phyloP scores from a whole-genome alignment of 805 yeast species.

The Nakazawaea anatomiae region DNA sequence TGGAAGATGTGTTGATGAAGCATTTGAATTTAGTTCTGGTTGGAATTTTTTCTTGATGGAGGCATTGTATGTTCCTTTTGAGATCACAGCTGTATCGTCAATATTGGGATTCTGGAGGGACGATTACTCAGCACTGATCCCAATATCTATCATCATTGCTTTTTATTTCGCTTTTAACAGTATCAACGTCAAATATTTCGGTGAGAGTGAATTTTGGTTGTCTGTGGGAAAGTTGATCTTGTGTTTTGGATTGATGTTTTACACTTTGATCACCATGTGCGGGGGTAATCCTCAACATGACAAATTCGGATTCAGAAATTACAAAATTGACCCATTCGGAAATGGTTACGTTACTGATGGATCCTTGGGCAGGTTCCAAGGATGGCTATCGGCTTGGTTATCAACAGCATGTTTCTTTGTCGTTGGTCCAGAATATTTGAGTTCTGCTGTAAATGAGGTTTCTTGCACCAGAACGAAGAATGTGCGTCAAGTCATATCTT shows the following conservation, averaged over 20 bases:
- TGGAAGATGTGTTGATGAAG: constrained; percentile 31
- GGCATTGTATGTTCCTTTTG: constrained; percentile 41
- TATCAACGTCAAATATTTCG: constrained; percentile 42
- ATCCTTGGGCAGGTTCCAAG: constrained; percentile 32
- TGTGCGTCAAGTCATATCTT: constrained; percentile 34
- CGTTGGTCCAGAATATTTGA: constrained; percentile 39
- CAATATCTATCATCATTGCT: constrained; percentile 36
- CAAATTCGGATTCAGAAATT: constrained; percentile 44
- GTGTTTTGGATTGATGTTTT: constrained; percentile 41
- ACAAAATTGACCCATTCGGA: constrained; percentile 35
- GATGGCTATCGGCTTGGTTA: constrained; percentile 32
- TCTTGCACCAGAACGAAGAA: constrained; percentile 18
- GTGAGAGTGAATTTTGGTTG: constrained; percentile 45
- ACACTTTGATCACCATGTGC: constrained; percentile 48
- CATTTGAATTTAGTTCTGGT: constrained; percentile 28
- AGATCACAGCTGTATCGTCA: constrained; percentile 42
- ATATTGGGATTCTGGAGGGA: constrained; percentile 49
- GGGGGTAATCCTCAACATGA: constrained; percentile 51
- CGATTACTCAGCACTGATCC: constrained; percentile 42
- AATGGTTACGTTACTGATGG: constrained; percentile 33
- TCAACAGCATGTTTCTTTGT: constrained; percentile 32
- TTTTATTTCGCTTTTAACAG: constrained; percentile 36
- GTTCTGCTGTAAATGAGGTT: constrained; percentile 39
- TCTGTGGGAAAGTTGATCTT: constrained; percentile 40
- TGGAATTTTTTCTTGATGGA: constrained; percentile 37